These are phyloP conservation scores for Musa schizocarpa DNA, from an alignment of 176 grass and related monocot species.

Conservation along the genomic window DNA sequence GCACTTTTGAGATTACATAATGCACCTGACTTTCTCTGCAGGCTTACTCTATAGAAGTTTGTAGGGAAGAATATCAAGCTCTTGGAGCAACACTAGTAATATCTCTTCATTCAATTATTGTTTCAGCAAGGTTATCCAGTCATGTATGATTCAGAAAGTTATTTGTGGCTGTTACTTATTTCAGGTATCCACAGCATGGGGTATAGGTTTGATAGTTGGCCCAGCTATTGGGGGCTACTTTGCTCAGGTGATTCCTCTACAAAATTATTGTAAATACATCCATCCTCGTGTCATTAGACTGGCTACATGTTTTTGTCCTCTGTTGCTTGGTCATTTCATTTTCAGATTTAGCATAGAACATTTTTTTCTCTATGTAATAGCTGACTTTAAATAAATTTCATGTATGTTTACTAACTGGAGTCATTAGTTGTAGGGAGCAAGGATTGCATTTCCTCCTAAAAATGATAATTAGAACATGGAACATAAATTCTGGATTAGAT, in stretches of 20 bases:
- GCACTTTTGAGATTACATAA: background rate
- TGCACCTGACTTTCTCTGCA: constrained; percentile 19
- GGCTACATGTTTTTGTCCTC: background rate
- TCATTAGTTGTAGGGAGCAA: too few species aligned
- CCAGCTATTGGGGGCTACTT: constrained; percentile 63
- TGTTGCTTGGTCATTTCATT: background rate
- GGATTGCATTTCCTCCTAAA: too few species aligned
- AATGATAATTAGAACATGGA: too few species aligned
- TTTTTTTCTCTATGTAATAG: background rate
- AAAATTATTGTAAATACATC: background rate
- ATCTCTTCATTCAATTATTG: background rate
- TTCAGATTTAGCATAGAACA: background rate
- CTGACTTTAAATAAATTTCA: too few species aligned
- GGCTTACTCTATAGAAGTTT: constrained; percentile 69
- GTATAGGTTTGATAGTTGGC: constrained; percentile 56
- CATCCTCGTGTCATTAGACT: background rate
- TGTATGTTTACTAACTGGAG: too few species aligned
- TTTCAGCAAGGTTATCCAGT: background rate
- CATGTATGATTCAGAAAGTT: background rate
- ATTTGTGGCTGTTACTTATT: background rate
- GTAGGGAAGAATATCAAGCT: constrained; percentile 43
- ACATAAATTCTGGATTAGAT: too few species aligned
- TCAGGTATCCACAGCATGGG: constrained; percentile 45
- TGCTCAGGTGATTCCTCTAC: constrained; percentile 34
- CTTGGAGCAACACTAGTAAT: constrained; percentile 48